Percentiles rank a stretch among this genome's conserved stretches.
phyloP scores from a whole-genome alignment of 106 monocot genomes.

The Allium cepa region DNA sequence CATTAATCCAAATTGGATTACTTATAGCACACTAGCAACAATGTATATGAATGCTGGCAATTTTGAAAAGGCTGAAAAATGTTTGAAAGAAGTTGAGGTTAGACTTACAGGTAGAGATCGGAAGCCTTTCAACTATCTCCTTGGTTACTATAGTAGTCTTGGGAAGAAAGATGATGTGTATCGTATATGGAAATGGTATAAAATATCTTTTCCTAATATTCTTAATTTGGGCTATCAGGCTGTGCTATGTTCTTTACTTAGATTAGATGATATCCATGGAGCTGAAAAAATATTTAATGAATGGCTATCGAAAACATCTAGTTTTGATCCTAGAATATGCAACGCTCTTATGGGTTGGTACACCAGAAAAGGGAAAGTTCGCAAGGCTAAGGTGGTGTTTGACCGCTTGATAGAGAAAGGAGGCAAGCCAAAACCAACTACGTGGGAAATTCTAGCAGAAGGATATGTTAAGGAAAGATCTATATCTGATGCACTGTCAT shows the following conservation, averaged over 20 bases:
- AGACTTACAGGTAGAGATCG: conserved; percentile 82
- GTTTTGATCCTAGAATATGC: conserved; percentile 68
- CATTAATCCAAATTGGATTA: conserved; percentile 80
- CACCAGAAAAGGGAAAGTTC: conserved; percentile 34
- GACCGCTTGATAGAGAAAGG: conserved; percentile 55
- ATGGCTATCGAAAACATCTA: conserved; percentile 45
- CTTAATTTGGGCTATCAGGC: conserved; percentile 74
- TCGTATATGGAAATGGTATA: conserved; percentile 87
- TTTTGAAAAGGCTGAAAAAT: conserved; percentile 62
- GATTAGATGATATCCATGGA: conserved; percentile 51
- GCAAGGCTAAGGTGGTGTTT: conserved; percentile 39
- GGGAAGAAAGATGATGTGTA: conserved; percentile 74
- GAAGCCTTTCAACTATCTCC: conserved; percentile 59
- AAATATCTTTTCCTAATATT: conserved; percentile 48
- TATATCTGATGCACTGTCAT: conserved; percentile 38
- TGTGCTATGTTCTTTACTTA: conserved; percentile 67
- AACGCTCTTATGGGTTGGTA: conserved; percentile 63
- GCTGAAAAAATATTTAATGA: conserved; percentile 68
- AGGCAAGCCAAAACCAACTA: conserved; percentile 59
- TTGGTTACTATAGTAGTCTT: conserved; percentile 60
- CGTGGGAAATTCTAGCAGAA: conserved; percentile 76
- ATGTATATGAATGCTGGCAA: conserved; percentile 65
- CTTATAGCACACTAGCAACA: conserved; percentile 72
- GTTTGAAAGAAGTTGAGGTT: conserved; percentile 64
- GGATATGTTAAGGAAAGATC: conserved; percentile 46